Evolutionary conservation across 345 rosid genomes (phyloP), one percentile per base, ranked within the genome.

Genomic region (Zanthoxylum bungeanum): DNA sequence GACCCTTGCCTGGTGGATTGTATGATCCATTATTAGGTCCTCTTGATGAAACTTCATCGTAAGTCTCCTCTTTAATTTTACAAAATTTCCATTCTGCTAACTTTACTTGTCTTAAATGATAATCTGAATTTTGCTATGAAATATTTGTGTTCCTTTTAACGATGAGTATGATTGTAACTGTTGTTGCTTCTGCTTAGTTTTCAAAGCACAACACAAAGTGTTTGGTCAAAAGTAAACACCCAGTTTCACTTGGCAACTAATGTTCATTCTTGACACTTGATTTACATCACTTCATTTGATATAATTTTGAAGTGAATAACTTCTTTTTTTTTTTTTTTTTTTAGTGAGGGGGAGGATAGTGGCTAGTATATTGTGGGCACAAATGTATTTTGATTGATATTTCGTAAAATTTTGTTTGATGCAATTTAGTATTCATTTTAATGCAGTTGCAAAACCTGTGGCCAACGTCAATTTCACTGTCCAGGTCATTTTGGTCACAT

Each of bases 401-500:
- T 60, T 62, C 33, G n/a, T 68, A 33, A 30, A 47, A n/a, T n/a
- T 34, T 21, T 42, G 37, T 27, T 70, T 71, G 60, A 72, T 74
- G 9, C 42, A 25, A 56, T 69, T 61, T 22, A 21, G 17, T 64
- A 24, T 47, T 66, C 71, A 9, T 33, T 33, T 71, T 42, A 55
- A 70, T 89, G 91, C 97, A 95, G 98, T 59, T 95, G 99, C 83
- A 78, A 81, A 81, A 74, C 87, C 28, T 93, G 99, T 66, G 87
- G 92, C 49, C 92, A 82, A 78, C 74, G 76, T 4, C 78, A 70
- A 9, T 81, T 78, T 64, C 24, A 68, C 72, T 95, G 99, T 71
- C 93, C 97, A 3, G 99, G 99, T 55, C 99, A 95, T 74, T 95
- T 94, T 73, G 99, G 99, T 51, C 97, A 88, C 74, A 84, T 92